Evolutionary conservation across 2,329 filamentous ascomycete species (phyloP).

Genomic region (Ophiostoma sp.): DNA sequence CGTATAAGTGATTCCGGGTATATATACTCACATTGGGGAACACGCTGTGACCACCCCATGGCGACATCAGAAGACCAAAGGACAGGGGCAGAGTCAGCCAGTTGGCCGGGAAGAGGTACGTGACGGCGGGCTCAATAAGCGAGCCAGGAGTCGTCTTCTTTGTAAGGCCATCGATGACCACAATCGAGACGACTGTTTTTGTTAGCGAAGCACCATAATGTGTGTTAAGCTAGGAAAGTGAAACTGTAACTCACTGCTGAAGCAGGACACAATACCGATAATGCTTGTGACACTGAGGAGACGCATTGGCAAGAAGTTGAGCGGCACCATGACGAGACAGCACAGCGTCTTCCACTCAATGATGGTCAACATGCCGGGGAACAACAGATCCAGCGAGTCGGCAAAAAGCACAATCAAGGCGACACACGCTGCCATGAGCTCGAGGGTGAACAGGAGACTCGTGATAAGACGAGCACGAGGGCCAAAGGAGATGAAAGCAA

Average conservation of each 20-base stretch:
- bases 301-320: constrained; percentile 79
- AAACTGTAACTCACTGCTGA: constrained; percentile 63
- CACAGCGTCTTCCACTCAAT: constrained; percentile 82
- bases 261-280: constrained; percentile 83
- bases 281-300: constrained; percentile 86
- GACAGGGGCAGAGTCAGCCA: constrained; percentile 84
- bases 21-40: constrained; percentile 65
- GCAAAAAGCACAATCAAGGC: constrained; percentile 89
- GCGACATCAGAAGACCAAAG: constrained; percentile 82
- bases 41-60: constrained; percentile 58
- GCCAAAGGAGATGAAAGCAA: constrained; percentile 88
- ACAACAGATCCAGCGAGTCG: constrained; percentile 74
- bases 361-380: constrained; percentile 62
- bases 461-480: constrained; percentile 73
- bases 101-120: constrained; percentile 76
- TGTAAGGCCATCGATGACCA: constrained; percentile 78
- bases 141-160: constrained; percentile 78
- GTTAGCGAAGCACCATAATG: neutral
- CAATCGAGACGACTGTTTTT: constrained; percentile 68
- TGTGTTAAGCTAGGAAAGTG: neutral
- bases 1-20: neutral
- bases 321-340: constrained; percentile 68
- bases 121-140: constrained; percentile 70
- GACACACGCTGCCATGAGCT: constrained; percentile 82
- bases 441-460: constrained; percentile 80